Evolutionary conservation across 768 basidiomycete species (phyloP).

Genomic region (Trametes sanguinea): DNA sequence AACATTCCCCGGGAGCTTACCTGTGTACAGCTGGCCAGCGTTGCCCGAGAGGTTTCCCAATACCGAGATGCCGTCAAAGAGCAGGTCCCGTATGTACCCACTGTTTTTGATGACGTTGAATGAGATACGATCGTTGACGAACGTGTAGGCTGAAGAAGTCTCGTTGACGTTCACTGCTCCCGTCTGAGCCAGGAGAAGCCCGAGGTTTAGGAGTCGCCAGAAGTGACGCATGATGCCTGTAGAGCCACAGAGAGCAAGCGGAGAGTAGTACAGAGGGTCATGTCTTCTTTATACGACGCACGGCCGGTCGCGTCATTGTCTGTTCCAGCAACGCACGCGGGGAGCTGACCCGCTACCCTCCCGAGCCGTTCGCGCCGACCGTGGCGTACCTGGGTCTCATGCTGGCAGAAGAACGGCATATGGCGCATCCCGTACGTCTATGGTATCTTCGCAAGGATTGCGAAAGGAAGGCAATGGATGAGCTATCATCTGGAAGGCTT

Average conservation of each 20-base stretch:
- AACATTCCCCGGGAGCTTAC: neutral
- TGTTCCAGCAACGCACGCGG: neutral
- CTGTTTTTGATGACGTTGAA: conserved; percentile 20
- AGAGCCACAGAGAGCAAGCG: neutral
- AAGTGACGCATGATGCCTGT: neutral
- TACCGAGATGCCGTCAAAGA: conserved; percentile 21
- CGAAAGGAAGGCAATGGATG: conserved; percentile 5
- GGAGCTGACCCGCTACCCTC: neutral
- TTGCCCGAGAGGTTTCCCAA: conserved; percentile 27
- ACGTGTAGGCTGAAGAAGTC: conserved; percentile 8
- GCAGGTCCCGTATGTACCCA: conserved; percentile 28
- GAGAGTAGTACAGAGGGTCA: neutral
- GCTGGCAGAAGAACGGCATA: too few species aligned
- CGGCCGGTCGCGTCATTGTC: conserved; percentile 12
- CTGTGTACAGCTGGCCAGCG: conserved; percentile 30
- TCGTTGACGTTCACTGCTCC: conserved; percentile 16
- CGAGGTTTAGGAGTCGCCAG: neutral
- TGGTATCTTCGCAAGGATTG: conserved; percentile 9
- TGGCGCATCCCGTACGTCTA: too few species aligned
- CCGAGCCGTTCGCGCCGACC: neutral
- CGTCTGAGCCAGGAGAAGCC: neutral
- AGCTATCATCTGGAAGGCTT: conserved; percentile 12
- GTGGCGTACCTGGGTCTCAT: too few species aligned
- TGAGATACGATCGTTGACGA: conserved; percentile 16
- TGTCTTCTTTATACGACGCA: neutral